Evolutionary conservation across 768 basidiomycete species (phyloP), one percentile per base, ranked within the genome.

Genomic region (Amanita pallidorosea): DNA sequence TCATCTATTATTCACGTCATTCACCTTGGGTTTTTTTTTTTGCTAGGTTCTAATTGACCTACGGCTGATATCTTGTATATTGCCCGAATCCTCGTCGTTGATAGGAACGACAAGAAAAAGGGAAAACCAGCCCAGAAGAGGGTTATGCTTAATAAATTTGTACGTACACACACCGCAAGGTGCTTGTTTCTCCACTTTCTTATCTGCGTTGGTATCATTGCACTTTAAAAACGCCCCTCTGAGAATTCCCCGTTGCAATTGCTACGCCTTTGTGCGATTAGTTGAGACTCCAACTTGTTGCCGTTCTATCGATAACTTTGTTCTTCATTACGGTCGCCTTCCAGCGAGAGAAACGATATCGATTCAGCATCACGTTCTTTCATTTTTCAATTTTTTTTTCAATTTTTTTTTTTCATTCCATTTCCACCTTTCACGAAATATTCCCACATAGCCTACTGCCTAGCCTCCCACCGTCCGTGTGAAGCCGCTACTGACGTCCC

Each of bases 1-100:
- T 42, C 36, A n/a, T 18, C 27, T 31, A 31, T 49, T 49, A 41
- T 49, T 33, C 37, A 42, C 49, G 40, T 42, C 20, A 49, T 49
- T 42, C 25, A 29, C 38, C 40, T 17, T 22, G 20, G 25, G 33
- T 33, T 33, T 29, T 29, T 31, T 33, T 42, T 42, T 2, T 27
- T 27, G n/a, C n/a, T 49, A 42, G 40, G 49, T 49, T 49, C 49
- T 49, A 49, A 49, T 49, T 49, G 40, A 49, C 49, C 38, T 38
- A 40, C 48, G n/a, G 47, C 38, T 34, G 47, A 48, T 40, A 35
- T 42, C 25, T 23, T 49, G 40, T 49, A 49, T 49, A 49, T 49
- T 49, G 31, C 49, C n/a, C 27, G 49, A 49, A 49, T 37, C 40
- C 23, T 38, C 36, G 12, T 48, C 25, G 35, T 22, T 31, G 27